Evolutionary conservation across 1,284 basidiomycete species (phyloP).

Genomic region (Chondrostereum purpureum): DNA sequence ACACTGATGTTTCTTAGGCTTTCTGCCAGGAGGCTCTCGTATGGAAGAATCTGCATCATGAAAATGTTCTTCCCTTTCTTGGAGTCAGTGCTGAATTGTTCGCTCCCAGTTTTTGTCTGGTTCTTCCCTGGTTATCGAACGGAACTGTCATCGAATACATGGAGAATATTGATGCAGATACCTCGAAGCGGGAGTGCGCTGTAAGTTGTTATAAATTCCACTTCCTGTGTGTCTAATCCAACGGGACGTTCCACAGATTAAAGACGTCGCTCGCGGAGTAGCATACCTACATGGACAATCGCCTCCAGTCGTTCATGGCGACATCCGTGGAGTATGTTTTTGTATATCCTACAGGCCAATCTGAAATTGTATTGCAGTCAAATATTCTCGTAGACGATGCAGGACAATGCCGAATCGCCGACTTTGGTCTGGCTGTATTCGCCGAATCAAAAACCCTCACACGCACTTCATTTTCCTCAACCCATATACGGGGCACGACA

Average conservation of each 20-base stretch:
- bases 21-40: conserved; percentile 10
- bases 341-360: neutral
- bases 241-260: conserved; percentile 6
- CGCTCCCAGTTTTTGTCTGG: conserved; percentile 8
- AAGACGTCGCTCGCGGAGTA: conserved; percentile 11
- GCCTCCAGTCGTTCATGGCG: conserved; percentile 15
- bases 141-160: conserved; percentile 11
- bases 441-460: neutral
- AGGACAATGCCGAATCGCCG: conserved; percentile 7
- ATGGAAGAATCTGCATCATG: conserved; percentile 15
- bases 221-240: neutral
- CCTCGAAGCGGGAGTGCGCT: conserved; percentile 3
- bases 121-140: conserved; percentile 15
- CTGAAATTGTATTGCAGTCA: neutral
- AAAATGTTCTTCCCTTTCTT: conserved; percentile 13
- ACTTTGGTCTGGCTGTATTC: conserved; percentile 9
- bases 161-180: neutral
- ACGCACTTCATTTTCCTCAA: neutral
- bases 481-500: conserved; percentile 4
- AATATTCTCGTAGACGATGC: conserved; percentile 9
- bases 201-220: neutral
- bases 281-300: conserved; percentile 14
- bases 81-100: conserved; percentile 12
- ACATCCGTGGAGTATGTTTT: conserved; percentile 14
- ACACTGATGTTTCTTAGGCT: neutral